Evolutionary conservation across 805 yeast genomes (phyloP).

Genomic region (Candida odintsovae): DNA sequence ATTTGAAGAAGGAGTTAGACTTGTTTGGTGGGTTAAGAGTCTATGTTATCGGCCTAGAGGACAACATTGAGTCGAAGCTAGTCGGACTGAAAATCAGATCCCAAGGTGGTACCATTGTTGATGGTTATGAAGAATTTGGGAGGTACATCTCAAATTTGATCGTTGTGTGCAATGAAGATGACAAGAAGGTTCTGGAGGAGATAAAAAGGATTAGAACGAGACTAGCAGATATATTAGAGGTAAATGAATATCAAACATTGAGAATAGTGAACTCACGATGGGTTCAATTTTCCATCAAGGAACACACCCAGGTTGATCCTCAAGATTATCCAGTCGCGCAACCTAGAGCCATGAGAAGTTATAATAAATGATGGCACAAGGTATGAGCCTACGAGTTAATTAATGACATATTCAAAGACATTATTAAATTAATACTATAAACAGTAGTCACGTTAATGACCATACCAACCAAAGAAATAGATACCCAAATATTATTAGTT

Average conservation of each 20-base stretch:
- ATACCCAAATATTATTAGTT: neutral
- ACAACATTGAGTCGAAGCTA: constrained; percentile 5
- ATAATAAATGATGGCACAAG: neutral
- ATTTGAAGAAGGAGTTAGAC: constrained; percentile 4
- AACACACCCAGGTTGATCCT: constrained; percentile 26
- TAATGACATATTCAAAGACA: neutral
- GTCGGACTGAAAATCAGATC: constrained; percentile 26
- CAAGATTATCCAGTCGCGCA: constrained; percentile 23
- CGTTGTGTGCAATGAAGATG: constrained; percentile 26
- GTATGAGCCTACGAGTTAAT: neutral
- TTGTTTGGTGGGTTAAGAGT: constrained; percentile 33
- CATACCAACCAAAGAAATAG: neutral
- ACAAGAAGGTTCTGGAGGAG: neutral
- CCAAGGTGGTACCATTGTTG: constrained; percentile 40
- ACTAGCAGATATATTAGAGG: constrained; percentile 5
- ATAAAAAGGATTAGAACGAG: constrained; percentile 6
- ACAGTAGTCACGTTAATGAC: neutral
- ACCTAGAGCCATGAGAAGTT: neutral
- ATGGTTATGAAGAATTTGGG: constrained; percentile 15
- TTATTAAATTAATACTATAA: neutral
- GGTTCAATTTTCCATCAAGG: constrained; percentile 30
- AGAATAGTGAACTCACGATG: constrained; percentile 32
- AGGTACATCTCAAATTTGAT: constrained; percentile 29
- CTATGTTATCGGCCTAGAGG: constrained; percentile 23
- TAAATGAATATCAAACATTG: constrained; percentile 17